These are phyloP conservation scores for Pyronema omphalodes DNA, from an alignment of 495 filamentous ascomycete genomes.

Conservation along the genomic window DNA sequence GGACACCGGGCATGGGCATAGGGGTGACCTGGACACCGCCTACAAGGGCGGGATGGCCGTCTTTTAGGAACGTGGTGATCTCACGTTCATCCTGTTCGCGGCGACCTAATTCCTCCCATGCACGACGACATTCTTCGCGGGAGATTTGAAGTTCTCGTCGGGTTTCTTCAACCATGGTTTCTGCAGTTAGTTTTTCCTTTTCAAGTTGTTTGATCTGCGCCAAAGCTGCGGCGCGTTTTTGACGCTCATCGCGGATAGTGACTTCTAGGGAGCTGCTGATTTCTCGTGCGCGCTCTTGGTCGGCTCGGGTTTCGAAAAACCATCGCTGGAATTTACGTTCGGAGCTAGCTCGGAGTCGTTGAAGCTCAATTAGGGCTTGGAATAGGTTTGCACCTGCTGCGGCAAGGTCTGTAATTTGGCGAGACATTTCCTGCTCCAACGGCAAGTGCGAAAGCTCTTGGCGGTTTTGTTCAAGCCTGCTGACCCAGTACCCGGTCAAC, in stretches of 20 bases:
- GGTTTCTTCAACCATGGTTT: constrained; percentile 68
- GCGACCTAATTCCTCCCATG: constrained; percentile 91
- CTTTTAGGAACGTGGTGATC: constrained; percentile 59
- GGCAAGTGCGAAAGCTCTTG: constrained; percentile 67
- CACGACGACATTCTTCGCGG: constrained; percentile 85
- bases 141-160: constrained; percentile 80
- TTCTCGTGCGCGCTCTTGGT: constrained; percentile 72
- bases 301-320: constrained; percentile 86
- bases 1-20: constrained; percentile 57
- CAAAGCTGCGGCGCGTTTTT: constrained; percentile 44
- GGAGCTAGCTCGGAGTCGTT: constrained; percentile 84
- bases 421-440: constrained; percentile 66
- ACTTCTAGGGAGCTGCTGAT: constrained; percentile 63
- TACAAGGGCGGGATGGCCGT: constrained; percentile 74
- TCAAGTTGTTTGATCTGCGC: constrained; percentile 45
- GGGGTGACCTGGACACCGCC: constrained; percentile 94
- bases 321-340: constrained; percentile 96
- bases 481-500: constrained; percentile 91
- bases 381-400: constrained; percentile 94
- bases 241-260: constrained; percentile 52
- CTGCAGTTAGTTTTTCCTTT: constrained; percentile 44
- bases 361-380: constrained; percentile 90
- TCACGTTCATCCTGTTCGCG: constrained; percentile 94
- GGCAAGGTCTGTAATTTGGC: constrained; percentile 87
- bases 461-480: constrained; percentile 70